Evolutionary conservation across 768 basidiomycete species (phyloP), one percentile per base, ranked within the genome.

Genomic region (Psilocybe tampanensis): DNA sequence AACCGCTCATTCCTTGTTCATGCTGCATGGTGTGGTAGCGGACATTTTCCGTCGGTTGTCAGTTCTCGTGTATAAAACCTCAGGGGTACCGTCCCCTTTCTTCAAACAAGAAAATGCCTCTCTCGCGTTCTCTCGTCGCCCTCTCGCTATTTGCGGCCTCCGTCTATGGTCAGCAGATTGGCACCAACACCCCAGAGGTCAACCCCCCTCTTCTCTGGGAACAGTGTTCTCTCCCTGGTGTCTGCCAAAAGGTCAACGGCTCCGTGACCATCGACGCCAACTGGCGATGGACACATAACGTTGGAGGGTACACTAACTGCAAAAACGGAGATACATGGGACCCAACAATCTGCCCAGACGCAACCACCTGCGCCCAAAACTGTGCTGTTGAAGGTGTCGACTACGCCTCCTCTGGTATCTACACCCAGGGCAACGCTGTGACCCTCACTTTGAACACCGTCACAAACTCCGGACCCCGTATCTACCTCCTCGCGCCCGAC

Each of bases 291-390:
- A 63, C 76, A 8, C 77, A 80, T 65, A 67, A 64, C 62, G 70
- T 67, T 43, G 60, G 58, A 55, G 75, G 71, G 33, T 67, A 73
- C 69, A 70, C 65, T 59, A 75, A 74, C 65, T 74, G 81, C 68
- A 81, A 81, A 72, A 81, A 78, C 67, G 73, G 82, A 21, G 80
- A 84, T 72, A 68, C 73, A 8, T 85, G 82, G 81, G 73, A 85
- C 66, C 54, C 73, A 1, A 70, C 79, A 8, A 62, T 82, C 57
- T 85, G 83, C 70, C 74, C 81, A n/a, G 76, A 80, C 66, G 67
- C 70, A 24, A 66, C 64, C 18, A 77, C 77, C 47, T 85, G 84
- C 65, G 79, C 83, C 1, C 29, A 65, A 34, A 74, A 74, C 63
- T 78, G 77, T 55, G 75, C 73, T 17, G 56, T 77, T 42, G 77